Evolutionary conservation across 768 basidiomycete species (phyloP).

Genomic region (Sarcodon aspratus): DNA sequence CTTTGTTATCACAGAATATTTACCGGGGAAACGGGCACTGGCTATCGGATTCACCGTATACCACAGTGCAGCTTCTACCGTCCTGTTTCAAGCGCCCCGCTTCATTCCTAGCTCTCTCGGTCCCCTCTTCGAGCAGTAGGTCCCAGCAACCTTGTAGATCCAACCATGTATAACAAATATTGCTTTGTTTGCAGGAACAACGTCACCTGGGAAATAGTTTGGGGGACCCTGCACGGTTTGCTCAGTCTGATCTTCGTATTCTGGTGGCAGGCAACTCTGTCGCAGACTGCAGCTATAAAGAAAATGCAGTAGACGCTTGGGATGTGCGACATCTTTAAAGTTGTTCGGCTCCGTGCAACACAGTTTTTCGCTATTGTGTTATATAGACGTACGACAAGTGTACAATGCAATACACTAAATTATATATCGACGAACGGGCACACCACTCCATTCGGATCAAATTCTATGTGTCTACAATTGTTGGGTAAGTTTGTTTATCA

Average conservation of each 20-base stretch:
- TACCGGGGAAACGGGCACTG: constrained; percentile 77
- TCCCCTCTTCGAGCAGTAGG: constrained; percentile 44
- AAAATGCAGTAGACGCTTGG: neutral
- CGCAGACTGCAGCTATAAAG: constrained; percentile 7
- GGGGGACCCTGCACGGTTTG: constrained; percentile 66
- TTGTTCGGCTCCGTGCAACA: no score
- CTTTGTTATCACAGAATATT: constrained; percentile 40
- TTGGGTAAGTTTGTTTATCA: no score
- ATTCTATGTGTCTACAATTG: no score
- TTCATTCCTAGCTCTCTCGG: constrained; percentile 74
- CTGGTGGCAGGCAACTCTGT: constrained; percentile 71
- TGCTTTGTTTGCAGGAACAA: constrained; percentile 28
- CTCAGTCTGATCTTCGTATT: constrained; percentile 59
- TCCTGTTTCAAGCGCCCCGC: constrained; percentile 65
- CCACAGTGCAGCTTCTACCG: constrained; percentile 60
- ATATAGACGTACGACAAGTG: no score
- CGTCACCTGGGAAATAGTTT: constrained; percentile 60
- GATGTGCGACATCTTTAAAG: no score
- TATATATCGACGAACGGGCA: no score
- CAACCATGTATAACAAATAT: neutral
- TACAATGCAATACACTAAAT: no score
- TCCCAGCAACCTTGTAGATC: constrained; percentile 8
- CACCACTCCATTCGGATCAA: no score
- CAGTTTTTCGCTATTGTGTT: no score
- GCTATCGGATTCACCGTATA: constrained; percentile 70